Evolutionary conservation across 2,329 filamentous ascomycete species (phyloP).

Genomic region (Ascomycota sp.): DNA sequence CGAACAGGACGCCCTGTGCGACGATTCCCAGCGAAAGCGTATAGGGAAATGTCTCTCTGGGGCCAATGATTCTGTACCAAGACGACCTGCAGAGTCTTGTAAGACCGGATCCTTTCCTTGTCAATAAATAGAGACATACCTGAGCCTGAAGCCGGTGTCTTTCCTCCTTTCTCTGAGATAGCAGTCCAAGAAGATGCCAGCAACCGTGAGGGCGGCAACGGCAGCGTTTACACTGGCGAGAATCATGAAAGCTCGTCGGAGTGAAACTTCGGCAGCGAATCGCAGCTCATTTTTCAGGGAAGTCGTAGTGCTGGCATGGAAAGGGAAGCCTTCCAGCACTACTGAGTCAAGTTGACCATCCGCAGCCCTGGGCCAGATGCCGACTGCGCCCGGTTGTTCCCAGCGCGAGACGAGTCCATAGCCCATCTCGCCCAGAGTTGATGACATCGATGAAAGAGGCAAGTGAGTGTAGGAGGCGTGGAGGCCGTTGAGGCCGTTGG

Average conservation of each 20-base stretch:
- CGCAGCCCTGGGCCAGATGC: conserved; percentile 4
- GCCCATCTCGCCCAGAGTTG: not conserved
- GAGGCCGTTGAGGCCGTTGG: conserved; percentile 5
- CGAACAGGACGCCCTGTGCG: conserved; percentile 36
- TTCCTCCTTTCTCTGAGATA: conserved; percentile 24
- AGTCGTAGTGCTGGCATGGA: conserved; percentile 20
- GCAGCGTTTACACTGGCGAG: conserved; percentile 40
- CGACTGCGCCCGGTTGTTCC: conserved; percentile 2
- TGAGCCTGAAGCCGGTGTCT: conserved; percentile 18
- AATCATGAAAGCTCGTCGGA: conserved; percentile 40
- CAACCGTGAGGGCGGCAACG: conserved; percentile 32
- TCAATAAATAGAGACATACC: conserved; percentile 11
- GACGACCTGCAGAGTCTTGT: conserved; percentile 3
- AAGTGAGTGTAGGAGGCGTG: conserved; percentile 2
- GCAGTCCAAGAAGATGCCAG: conserved; percentile 35
- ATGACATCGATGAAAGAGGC: not conserved
- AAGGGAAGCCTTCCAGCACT: conserved; percentile 8
- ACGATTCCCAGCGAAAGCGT: conserved; percentile 35
- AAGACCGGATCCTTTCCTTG: not conserved
- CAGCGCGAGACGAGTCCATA: conserved; percentile 1
- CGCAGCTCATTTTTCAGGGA: conserved; percentile 28
- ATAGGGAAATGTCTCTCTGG: conserved; percentile 32
- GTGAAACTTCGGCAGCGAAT: conserved; percentile 32
- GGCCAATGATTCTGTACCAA: conserved; percentile 22
- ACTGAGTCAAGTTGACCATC: not conserved